These are phyloP conservation scores for Cladosporium cucumerinum DNA, from an alignment of 2,329 filamentous ascomycete genomes.

Conservation along the genomic window DNA sequence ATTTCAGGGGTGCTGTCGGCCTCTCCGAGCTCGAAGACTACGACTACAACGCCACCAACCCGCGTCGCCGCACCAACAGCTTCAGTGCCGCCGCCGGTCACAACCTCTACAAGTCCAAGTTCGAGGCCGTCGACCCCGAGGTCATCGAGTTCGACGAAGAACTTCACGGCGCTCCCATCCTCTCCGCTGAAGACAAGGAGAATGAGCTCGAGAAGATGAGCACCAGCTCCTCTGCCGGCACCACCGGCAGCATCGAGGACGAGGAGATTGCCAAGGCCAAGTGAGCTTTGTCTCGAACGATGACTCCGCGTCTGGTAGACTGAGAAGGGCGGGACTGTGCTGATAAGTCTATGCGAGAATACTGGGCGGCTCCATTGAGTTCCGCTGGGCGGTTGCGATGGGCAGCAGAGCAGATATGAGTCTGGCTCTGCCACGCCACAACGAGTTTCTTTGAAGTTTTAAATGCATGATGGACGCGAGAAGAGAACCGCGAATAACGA, in stretches of 20 bases:
- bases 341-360: background rate
- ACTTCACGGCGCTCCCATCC: constrained; percentile 65
- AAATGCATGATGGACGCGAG: background rate
- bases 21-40: constrained; percentile 77
- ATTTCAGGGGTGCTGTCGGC: constrained; percentile 71
- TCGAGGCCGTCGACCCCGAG: constrained; percentile 83
- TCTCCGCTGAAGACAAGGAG: constrained; percentile 22
- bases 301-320: background rate
- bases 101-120: constrained; percentile 91
- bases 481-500: background rate
- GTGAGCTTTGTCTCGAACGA: background rate
- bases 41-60: constrained; percentile 77
- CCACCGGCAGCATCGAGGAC: constrained; percentile 60
- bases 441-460: background rate
- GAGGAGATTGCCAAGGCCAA: constrained; percentile 43
- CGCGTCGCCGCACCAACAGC: constrained; percentile 89
- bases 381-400: background rate
- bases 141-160: constrained; percentile 76
- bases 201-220: constrained; percentile 50
- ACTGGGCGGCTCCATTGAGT: background rate
- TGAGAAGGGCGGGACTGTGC: background rate
- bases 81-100: constrained; percentile 68
- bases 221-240: constrained; percentile 44
- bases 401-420: constrained; percentile 1
- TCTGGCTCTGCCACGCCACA: constrained; percentile 1